A percentile compares a stretch with the other conserved stretches of the same genome.
Conservation (phyloP, 1,284 basidiomycete genomes). For the Sporisorium scitamineum region DNA sequence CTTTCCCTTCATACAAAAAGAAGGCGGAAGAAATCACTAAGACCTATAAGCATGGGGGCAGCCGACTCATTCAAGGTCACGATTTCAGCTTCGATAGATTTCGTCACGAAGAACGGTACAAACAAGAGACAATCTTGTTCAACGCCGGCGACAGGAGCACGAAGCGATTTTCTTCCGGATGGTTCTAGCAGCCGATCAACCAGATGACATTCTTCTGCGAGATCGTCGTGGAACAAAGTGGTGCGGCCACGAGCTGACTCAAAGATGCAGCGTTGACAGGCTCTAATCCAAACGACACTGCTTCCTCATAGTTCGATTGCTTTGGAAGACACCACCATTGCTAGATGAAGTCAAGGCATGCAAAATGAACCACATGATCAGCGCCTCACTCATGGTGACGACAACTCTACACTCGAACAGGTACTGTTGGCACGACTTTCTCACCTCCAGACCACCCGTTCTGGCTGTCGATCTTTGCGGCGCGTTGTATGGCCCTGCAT, state of each 20-base stretch:
- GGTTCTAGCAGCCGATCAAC: neutral
- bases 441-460: no score
- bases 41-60: no score
- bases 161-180: neutral
- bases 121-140: neutral
- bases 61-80: no score
- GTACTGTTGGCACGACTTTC: no score
- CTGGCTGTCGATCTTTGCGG: no score
- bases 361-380: neutral
- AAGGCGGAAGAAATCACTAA: neutral
- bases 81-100: neutral
- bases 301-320: neutral
- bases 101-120: neutral
- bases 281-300: neutral
- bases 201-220: neutral
- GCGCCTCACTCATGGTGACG: neutral
- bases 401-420: neutral
- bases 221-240: slow-evolving; percentile 4
- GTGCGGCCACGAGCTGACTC: slow-evolving; percentile 2
- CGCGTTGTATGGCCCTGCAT: no score
- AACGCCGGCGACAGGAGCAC: no score
- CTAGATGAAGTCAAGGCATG: slow-evolving; percentile 6
- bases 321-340: neutral
- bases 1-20: neutral
- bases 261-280: neutral